These are phyloP conservation scores for Globisporangium canariense DNA, from an alignment of 352 stramenopile genomes.

Conservation along the genomic window DNA sequence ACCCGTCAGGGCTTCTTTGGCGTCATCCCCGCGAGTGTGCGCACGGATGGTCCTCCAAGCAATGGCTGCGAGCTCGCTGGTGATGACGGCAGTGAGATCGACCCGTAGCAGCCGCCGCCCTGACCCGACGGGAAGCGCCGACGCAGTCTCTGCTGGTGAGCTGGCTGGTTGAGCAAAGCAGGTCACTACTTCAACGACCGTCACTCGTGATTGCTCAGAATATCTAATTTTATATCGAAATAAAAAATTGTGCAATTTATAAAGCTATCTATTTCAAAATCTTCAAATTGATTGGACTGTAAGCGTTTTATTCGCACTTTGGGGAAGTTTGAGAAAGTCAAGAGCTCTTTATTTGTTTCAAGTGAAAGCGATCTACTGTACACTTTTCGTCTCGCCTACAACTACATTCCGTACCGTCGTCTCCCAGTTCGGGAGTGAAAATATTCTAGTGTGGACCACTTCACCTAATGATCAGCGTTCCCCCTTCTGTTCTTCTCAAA, in stretches of 20 bases:
- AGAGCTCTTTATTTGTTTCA: too few relatives aligned
- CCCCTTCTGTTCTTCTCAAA: background rate
- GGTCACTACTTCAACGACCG: background rate
- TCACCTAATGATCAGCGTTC: background rate
- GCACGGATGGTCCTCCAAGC: background rate
- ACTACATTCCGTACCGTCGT: too few relatives aligned
- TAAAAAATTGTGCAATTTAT: too few relatives aligned
- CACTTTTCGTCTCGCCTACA: too few relatives aligned
- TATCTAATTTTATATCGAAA: background rate
- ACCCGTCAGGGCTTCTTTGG: background rate
- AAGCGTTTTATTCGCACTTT: too few relatives aligned
- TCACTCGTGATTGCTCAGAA: background rate
- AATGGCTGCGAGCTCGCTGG: background rate
- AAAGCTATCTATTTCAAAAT: too few relatives aligned
- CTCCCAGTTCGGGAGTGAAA: too few relatives aligned
- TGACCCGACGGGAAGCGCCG: background rate
- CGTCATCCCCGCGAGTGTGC: background rate
- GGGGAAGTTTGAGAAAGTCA: too few relatives aligned
- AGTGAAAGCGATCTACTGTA: too few relatives aligned
- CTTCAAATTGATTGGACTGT: too few relatives aligned
- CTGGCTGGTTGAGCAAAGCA: too few relatives aligned
- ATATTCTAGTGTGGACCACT: too few relatives aligned
- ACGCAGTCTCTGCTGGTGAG: background rate
- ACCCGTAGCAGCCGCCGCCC: background rate
- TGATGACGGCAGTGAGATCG: background rate